A percentile compares a stretch with the other conserved stretches of the same genome.
phyloP scores from a whole-genome alignment of 208 protist genomes.

The Trypanosoma theileri region DNA sequence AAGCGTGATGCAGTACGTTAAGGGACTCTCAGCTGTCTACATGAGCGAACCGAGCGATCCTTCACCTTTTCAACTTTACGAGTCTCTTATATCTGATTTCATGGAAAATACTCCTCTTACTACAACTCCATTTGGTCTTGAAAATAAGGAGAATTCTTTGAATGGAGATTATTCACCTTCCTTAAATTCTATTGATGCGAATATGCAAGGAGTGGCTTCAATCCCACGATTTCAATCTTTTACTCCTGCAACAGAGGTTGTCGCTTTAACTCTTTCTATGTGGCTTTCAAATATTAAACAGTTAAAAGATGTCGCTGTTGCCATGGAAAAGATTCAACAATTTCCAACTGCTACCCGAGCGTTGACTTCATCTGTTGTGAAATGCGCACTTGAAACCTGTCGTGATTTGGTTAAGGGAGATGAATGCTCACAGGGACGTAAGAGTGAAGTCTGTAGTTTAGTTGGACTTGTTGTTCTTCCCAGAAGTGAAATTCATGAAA shows the following conservation, averaged over 20 bases:
- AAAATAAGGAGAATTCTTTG: slow-evolving; percentile 14
- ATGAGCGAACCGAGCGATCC: slow-evolving; percentile 29
- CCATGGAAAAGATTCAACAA: slow-evolving; percentile 11
- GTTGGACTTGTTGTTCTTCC: slow-evolving; percentile 58
- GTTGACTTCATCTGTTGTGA: slow-evolving; percentile 25
- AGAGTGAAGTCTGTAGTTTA: slow-evolving; percentile 51
- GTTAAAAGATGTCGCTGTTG: slow-evolving; percentile 18
- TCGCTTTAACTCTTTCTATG: slow-evolving; percentile 28
- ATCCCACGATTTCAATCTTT: slow-evolving; percentile 13
- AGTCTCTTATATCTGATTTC: slow-evolving; percentile 47
- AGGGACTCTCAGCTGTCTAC: slow-evolving; percentile 45
- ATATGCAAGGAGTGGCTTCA: not conserved
- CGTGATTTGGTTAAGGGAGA: slow-evolving; percentile 29
- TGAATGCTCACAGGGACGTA: slow-evolving; percentile 22
- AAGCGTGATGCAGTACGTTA: slow-evolving; percentile 62
- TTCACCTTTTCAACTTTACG: slow-evolving; percentile 71
- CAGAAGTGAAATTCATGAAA: slow-evolving; percentile 53
- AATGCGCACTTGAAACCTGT: slow-evolving; percentile 33
- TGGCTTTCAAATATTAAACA: slow-evolving; percentile 30
- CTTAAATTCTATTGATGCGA: slow-evolving; percentile 6
- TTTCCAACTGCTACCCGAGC: slow-evolving; percentile 31
- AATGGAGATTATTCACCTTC: slow-evolving; percentile 2
- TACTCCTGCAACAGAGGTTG: slow-evolving; percentile 18
- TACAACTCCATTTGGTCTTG: not conserved
- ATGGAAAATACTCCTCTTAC: slow-evolving; percentile 18